phyloP scores from a whole-genome alignment of 2,329 filamentous ascomycete species.

The Macrophomina tecta region DNA sequence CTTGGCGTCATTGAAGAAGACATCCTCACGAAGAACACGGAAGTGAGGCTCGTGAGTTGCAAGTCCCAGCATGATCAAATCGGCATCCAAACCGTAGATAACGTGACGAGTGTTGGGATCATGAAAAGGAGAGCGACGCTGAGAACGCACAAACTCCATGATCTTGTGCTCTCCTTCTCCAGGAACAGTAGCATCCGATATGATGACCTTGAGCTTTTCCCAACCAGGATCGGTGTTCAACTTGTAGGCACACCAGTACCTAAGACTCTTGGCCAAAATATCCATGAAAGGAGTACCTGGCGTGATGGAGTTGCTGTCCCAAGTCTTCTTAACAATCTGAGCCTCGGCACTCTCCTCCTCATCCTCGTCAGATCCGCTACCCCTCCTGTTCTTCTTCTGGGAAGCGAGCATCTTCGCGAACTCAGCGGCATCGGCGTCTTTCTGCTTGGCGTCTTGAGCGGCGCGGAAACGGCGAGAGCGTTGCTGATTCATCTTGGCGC shows the following conservation, averaged over 20 bases:
- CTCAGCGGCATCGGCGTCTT: constrained; percentile 88
- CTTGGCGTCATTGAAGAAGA: constrained; percentile 89
- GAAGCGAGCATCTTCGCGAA: constrained; percentile 79
- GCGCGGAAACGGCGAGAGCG: constrained; percentile 93
- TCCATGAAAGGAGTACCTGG: constrained; percentile 99
- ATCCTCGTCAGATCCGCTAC: constrained; percentile 53
- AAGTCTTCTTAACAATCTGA: constrained; percentile 79
- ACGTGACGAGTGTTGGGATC: constrained; percentile 97
- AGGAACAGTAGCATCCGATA: constrained; percentile 96
- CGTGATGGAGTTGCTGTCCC: constrained; percentile 88
- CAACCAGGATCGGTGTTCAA: constrained; percentile 95
- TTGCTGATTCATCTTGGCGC: constrained; percentile 99
- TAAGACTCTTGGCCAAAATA: constrained; percentile 83
- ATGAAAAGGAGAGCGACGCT: constrained; percentile 86
- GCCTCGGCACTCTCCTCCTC: constrained; percentile 66
- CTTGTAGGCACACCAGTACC: constrained; percentile 98
- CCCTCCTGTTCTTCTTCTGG: constrained; percentile 56
- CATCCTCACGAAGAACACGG: constrained; percentile 92
- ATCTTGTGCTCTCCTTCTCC: constrained; percentile 99
- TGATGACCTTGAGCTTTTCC: constrained; percentile 92
- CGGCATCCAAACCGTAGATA: constrained; percentile 96
- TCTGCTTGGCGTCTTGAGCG: constrained; percentile 91
- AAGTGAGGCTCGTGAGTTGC: constrained; percentile 98
- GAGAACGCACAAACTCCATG: constrained; percentile 96
- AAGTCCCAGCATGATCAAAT: constrained; percentile 97